Evolutionary conservation across 2,329 filamentous ascomycete species (phyloP), one percentile per base, ranked within the genome.

Genomic region (Aspergillus texensis): DNA sequence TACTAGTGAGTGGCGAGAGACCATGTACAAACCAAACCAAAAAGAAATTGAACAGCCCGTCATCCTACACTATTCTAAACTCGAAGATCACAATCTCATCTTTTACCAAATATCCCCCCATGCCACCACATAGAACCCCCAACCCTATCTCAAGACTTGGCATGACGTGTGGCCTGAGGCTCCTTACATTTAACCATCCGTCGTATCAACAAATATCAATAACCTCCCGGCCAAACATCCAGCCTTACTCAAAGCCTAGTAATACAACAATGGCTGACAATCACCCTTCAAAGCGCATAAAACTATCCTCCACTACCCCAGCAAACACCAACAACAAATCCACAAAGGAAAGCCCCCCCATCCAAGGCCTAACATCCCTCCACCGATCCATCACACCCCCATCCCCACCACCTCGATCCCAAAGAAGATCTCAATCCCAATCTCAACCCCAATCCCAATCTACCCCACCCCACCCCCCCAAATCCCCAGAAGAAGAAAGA

Each of bases 371-470:
- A 26, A 61, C 60, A 53, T 77, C 76, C 24, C 68, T 77, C 6
- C 70, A 60, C 48, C 72, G 75, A 58, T 68, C 72, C 16, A 73
- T 78, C 53, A 75, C 73, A 3, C 73, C 74, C 32, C 69, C 71
- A 50, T 36, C 34, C 61, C 65, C 46, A 43, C 65, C 59, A 12
- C 48, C 63, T 21, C 66, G 62, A 39, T 52, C 53, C 21, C 39
- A 19, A 52, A 36, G 36, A 11, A 12, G 30, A 46, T 57, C 41
- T 6, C 52, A 34, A 30, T 43, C 54, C 19, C 66, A 61, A 39
- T 52, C 53, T 12, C 39, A 19, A 52, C 50, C 41, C 10, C 52
- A 34, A 30, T 43, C 54, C 19, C 30, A 32, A 6, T 28, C 60
- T 45, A 19, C 11, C 1, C 32, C 48, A 16, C 21, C 45, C 6